A percentile compares a stretch with the other conserved stretches of the same genome.
Conservation (phyloP, 805 yeast genomes). For the Metschnikowia kofuensis region DNA sequence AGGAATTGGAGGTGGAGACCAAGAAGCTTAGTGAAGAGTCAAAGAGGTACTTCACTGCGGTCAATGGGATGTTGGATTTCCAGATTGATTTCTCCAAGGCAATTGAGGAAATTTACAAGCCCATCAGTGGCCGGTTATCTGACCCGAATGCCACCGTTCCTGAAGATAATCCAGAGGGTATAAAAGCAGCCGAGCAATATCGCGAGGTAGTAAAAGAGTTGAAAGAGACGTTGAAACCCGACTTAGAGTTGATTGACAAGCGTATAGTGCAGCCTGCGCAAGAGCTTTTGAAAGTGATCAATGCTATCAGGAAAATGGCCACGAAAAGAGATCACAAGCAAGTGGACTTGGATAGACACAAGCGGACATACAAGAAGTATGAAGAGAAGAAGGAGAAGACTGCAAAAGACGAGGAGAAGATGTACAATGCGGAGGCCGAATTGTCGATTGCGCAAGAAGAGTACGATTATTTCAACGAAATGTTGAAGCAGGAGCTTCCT, state of each 20-base stretch:
- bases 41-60: constrained; percentile 84
- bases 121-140: constrained; percentile 86
- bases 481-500: constrained; percentile 90
- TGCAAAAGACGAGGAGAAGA: constrained; percentile 85
- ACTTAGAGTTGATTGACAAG: constrained; percentile 85
- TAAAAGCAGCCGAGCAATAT: constrained; percentile 90
- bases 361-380: constrained; percentile 62
- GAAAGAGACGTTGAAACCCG: constrained; percentile 85
- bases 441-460: constrained; percentile 91
- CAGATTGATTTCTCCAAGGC: constrained; percentile 95
- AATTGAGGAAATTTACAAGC: constrained; percentile 93
- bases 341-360: constrained; percentile 86
- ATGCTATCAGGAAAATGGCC: constrained; percentile 86
- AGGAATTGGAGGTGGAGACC: constrained; percentile 86
- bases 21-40: constrained; percentile 88
- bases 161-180: constrained; percentile 96
- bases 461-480: constrained; percentile 91
- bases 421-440: constrained; percentile 87
- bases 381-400: constrained; percentile 82
- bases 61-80: constrained; percentile 88
- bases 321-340: constrained; percentile 94
- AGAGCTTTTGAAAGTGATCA: constrained; percentile 79
- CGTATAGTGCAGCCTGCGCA: constrained; percentile 90
- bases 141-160: constrained; percentile 85
- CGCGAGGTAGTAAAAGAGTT: constrained; percentile 83